These are phyloP conservation scores for Neonothopanus nambi DNA, from an alignment of 1,284 basidiomycete species.

Conservation along the genomic window DNA sequence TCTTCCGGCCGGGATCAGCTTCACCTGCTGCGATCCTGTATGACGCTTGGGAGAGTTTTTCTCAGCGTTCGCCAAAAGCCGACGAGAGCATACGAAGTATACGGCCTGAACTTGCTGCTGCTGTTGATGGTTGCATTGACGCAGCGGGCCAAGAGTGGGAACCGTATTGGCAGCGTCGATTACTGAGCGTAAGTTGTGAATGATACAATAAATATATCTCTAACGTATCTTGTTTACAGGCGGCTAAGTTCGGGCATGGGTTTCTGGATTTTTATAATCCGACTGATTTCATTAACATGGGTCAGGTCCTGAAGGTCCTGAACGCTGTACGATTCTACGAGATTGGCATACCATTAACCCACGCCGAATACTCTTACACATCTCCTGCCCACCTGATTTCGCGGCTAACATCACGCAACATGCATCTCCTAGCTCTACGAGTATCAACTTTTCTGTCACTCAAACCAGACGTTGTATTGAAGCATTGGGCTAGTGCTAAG, in stretches of 20 bases:
- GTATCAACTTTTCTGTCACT: slow-evolving; percentile 85
- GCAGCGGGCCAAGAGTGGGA: slow-evolving; percentile 95
- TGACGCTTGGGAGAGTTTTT: slow-evolving; percentile 91
- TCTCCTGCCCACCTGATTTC: slow-evolving; percentile 80
- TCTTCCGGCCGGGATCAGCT: slow-evolving; percentile 91
- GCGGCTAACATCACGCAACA: slow-evolving; percentile 83
- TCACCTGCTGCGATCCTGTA: slow-evolving; percentile 90
- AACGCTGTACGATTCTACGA: slow-evolving; percentile 92
- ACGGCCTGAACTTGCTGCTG: slow-evolving; percentile 80
- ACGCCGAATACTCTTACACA: slow-evolving; percentile 80
- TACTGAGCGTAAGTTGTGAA: slow-evolving; percentile 71
- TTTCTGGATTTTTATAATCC: slow-evolving; percentile 94
- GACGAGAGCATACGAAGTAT: slow-evolving; percentile 93
- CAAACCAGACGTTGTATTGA: slow-evolving; percentile 85
- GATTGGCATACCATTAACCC: slow-evolving; percentile 92
- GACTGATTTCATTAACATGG: slow-evolving; percentile 88
- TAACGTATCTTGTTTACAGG: slow-evolving; percentile 46
- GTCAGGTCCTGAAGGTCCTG: slow-evolving; percentile 90
- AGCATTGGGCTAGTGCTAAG: slow-evolving; percentile 96
- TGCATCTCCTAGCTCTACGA: slow-evolving; percentile 91
- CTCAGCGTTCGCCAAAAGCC: slow-evolving; percentile 81
- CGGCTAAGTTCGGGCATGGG: slow-evolving; percentile 92
- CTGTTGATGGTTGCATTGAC: slow-evolving; percentile 92
- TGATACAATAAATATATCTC: neutral
- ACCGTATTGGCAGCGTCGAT: slow-evolving; percentile 81